Conservation (phyloP, 2,329 filamentous ascomycete genomes). For the Colletotrichum godetiae region DNA sequence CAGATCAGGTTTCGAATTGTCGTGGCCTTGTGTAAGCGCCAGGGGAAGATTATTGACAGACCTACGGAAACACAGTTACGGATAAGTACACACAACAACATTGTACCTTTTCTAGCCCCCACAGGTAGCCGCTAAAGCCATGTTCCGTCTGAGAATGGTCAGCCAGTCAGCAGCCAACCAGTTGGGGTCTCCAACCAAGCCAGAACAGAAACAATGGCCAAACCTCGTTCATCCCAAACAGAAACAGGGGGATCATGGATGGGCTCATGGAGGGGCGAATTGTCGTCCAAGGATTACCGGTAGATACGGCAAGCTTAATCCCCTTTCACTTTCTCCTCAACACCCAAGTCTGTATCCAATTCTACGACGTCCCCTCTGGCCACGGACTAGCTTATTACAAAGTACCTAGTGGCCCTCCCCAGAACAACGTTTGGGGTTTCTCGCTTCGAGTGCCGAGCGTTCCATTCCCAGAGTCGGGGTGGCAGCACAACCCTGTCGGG, state of each 20-base stretch:
- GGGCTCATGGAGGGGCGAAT: no score
- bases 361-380: no score
- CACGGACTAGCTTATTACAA: no score
- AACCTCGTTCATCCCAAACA: conserved; percentile 18
- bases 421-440: neutral
- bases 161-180: neutral
- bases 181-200: neutral
- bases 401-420: neutral
- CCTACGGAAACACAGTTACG: no score
- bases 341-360: neutral
- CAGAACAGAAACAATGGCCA: neutral
- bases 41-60: neutral
- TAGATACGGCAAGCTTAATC: neutral
- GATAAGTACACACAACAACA: neutral
- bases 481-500: neutral
- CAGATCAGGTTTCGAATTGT: conserved; percentile 24
- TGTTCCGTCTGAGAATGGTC: neutral
- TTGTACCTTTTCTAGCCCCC: neutral
- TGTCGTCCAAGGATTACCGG: neutral
- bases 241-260: neutral
- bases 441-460: conserved; percentile 13
- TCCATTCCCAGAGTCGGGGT: neutral
- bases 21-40: neutral
- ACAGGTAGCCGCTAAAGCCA: neutral
- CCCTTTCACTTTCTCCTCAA: no score